Evolutionary conservation across 2,329 filamentous ascomycete species (phyloP).

Genomic region (Xylaria sp.): DNA sequence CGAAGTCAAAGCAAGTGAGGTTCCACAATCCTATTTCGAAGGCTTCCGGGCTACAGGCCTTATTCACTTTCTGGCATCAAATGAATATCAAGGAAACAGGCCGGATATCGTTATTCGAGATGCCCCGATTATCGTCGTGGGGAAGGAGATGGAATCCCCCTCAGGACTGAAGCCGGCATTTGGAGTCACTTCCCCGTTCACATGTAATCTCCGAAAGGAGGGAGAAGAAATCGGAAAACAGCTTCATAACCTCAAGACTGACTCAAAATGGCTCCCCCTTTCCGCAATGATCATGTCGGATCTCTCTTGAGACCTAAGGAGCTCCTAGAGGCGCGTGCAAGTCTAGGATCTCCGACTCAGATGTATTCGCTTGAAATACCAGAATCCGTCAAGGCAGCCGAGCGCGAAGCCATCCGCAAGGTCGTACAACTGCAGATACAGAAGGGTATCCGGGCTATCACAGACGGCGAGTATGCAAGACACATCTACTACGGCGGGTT

Average conservation of each 20-base stretch:
- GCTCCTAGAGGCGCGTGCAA: conserved; percentile 68
- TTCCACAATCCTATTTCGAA: not conserved
- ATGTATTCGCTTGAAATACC: conserved; percentile 48
- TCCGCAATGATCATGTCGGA: conserved; percentile 78
- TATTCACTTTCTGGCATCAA: not conserved
- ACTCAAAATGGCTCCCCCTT: conserved; percentile 58
- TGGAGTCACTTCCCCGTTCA: not conserved
- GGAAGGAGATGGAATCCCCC: not conserved
- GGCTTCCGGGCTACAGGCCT: not conserved
- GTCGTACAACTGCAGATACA: conserved; percentile 73
- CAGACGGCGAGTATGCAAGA: conserved; percentile 74
- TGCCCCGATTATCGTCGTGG: conserved; percentile 11
- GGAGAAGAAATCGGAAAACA: not conserved
- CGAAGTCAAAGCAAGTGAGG: not conserved
- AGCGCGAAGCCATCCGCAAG: conserved; percentile 71
- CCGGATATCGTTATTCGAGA: conserved; percentile 14
- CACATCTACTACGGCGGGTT: conserved; percentile 62
- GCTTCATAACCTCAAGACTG: not conserved
- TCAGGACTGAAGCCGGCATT: conserved; percentile 14
- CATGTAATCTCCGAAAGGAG: not conserved
- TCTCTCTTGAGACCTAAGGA: conserved; percentile 74
- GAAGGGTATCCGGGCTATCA: conserved; percentile 71
- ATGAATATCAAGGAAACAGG: not conserved
- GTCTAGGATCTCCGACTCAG: conserved; percentile 57
- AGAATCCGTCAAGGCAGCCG: conserved; percentile 58